phyloP scores from a whole-genome alignment of 139 green algal genomes.

The Asterochloris sp. region DNA sequence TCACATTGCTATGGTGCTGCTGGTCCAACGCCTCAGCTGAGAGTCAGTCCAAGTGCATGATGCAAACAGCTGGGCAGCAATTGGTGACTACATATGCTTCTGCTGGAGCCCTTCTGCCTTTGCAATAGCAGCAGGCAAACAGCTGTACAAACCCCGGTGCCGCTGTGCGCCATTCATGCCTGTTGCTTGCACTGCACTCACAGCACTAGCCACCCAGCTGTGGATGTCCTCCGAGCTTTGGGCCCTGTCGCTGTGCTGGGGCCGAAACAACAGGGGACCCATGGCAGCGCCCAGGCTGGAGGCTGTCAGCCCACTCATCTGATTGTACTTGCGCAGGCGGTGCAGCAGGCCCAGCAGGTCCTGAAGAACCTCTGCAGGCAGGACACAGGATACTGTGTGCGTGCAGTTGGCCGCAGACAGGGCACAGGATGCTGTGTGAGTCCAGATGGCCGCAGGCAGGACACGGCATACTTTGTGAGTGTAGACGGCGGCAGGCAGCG shows the following conservation, averaged over 20 bases:
- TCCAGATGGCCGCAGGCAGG: no score
- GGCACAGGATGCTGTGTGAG: not conserved
- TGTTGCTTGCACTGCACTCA: not conserved
- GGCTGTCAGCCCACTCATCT: constrained; percentile 11
- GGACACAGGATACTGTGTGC: no score
- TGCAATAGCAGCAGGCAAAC: no score
- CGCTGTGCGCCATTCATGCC: not conserved
- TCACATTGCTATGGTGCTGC: not conserved
- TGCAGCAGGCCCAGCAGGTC: constrained; percentile 4
- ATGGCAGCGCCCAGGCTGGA: constrained; percentile 1
- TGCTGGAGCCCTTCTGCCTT: no score
- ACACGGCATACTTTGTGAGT: not conserved
- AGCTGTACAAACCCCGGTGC: not conserved
- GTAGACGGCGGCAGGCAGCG: no score
- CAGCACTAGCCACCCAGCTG: constrained; percentile 9
- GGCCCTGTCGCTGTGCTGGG: not conserved
- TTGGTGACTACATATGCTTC: no score
- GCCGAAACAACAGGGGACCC: constrained; percentile 7
- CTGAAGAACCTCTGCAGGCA: constrained; percentile 1
- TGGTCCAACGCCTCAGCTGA: no score
- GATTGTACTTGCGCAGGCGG: not conserved
- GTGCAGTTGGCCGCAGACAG: not conserved
- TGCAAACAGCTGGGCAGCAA: no score
- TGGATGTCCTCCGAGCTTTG: not conserved
- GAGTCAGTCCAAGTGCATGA: no score